Evolutionary conservation across 2,329 filamentous ascomycete species (phyloP), one percentile per base, ranked within the genome.

Genomic region (Colletotrichum incanum): DNA sequence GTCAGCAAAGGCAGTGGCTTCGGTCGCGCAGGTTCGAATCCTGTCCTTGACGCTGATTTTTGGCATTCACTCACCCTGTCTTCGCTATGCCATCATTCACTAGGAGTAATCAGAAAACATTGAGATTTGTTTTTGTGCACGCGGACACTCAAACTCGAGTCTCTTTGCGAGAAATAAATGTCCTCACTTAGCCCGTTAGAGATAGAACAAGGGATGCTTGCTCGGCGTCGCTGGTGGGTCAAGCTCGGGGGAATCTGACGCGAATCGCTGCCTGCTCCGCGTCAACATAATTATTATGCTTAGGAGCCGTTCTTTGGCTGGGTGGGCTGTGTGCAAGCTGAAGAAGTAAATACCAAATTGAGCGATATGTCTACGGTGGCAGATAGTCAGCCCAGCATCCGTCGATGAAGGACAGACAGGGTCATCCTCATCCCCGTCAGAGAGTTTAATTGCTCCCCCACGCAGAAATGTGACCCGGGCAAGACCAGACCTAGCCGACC

Each of bases 1-100:
- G 31, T 1, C 54, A 69, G 52, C 3, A 49, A 20, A 72, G 69
- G 69, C 69, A 72, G 69, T 72, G 69, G 69, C 69, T 72, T 72
- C 69, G 69, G 69, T 72, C 69, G 69, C 69, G 69, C 69, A 72
- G 69, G 69, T 72, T 72, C 69, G 65, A 72, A 72, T 72, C 69
- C 69, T 72, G 69, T 72, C 69, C 69, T 72, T 72, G 69, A 72
- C 69, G 61, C 9, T 0, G 1, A 0, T 23, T 28, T 41, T 28
- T 20, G 14, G 20, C 3, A 9, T 4, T 16, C 4, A 4, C 28
- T 31, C 28, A 4, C 31, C n/a, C n/a, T n/a, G 1, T 2, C 3
- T 11, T 39, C n/a, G n/a, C n/a, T n/a, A n/a, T n/a, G n/a, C n/a
- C n/a, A n/a, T n/a, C n/a, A n/a, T n/a, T n/a, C n/a, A n/a, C n/a